Percentiles rank a stretch among this genome's conserved stretches.
phyloP scores from a whole-genome alignment of 1,284 basidiomycete genomes.

The Cryptococcus amylolentus region DNA sequence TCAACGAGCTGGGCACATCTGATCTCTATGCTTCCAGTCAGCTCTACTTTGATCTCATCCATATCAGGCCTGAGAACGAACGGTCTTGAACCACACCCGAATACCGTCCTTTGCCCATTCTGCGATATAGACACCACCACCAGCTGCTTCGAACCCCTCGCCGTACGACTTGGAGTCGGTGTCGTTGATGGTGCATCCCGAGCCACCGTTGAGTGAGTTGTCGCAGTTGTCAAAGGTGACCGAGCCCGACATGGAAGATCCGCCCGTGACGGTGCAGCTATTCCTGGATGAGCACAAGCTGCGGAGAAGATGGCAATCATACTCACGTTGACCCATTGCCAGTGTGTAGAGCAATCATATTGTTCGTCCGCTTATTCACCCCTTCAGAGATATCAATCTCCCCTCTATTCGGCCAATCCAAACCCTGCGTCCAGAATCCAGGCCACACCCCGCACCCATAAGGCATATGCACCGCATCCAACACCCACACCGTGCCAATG shows the following conservation, averaged over 20 bases:
- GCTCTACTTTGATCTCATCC: background rate
- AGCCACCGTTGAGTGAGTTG: conserved; percentile 50
- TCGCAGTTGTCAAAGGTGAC: conserved; percentile 37
- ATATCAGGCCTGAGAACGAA: conserved; percentile 46
- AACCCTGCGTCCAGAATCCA: conserved; percentile 35
- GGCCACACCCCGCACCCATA: conserved; percentile 42
- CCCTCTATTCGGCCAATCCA: conserved; percentile 39
- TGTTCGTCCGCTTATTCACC: conserved; percentile 36
- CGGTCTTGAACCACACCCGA: conserved; percentile 73
- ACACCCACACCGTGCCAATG: conserved; percentile 64
- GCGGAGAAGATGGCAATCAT: conserved; percentile 1
- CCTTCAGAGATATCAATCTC: conserved; percentile 47
- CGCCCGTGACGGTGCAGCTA: conserved; percentile 24
- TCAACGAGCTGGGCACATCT: conserved; percentile 58
- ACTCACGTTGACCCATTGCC: conserved; percentile 14
- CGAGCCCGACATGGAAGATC: conserved; percentile 22
- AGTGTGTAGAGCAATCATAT: conserved; percentile 46
- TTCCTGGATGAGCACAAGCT: background rate
- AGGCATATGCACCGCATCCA: conserved; percentile 67
- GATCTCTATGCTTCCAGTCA: conserved; percentile 50
- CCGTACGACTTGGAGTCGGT: conserved; percentile 61
- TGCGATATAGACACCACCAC: conserved; percentile 69
- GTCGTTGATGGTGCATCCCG: conserved; percentile 62
- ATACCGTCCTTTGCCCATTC: conserved; percentile 58
- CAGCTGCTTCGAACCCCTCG: conserved; percentile 59